These are phyloP conservation scores for Balansia obtecta DNA, from an alignment of 2,329 filamentous ascomycete species.

Conservation along the genomic window DNA sequence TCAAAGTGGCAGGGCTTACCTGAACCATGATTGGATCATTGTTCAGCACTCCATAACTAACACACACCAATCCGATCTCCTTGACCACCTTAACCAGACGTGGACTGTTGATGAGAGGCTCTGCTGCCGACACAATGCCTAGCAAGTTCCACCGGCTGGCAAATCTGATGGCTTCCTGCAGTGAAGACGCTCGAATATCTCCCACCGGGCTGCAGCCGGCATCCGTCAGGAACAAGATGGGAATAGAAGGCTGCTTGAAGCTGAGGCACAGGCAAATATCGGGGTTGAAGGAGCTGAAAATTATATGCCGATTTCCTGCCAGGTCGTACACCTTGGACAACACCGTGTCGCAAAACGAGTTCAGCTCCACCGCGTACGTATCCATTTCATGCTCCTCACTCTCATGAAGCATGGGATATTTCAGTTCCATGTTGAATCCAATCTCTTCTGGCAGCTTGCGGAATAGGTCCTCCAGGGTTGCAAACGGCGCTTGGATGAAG, in stretches of 20 bases:
- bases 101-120: constrained; percentile 80
- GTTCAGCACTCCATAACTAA: constrained; percentile 85
- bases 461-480: constrained; percentile 89
- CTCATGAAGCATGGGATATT: constrained; percentile 97
- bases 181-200: constrained; percentile 77
- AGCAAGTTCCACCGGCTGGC: constrained; percentile 89
- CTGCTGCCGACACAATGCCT: constrained; percentile 79
- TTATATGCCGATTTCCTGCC: constrained; percentile 72
- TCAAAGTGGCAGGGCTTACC: constrained; percentile 31
- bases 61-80: constrained; percentile 84
- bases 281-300: constrained; percentile 95
- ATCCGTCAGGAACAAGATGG: constrained; percentile 87
- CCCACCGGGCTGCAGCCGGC: constrained; percentile 71
- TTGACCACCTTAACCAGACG: constrained; percentile 86
- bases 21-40: constrained; percentile 79
- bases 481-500: constrained; percentile 92
- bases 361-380: constrained; percentile 87
- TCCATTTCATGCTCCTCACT: constrained; percentile 95
- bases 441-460: constrained; percentile 67
- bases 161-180: constrained; percentile 93
- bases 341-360: constrained; percentile 92
- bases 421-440: constrained; percentile 98
- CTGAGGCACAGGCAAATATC: constrained; percentile 89
- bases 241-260: constrained; percentile 95
- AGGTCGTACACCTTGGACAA: constrained; percentile 82